These are phyloP conservation scores for Fragosphaeria purpurea DNA, from an alignment of 2,329 filamentous ascomycete genomes.

Conservation along the genomic window DNA sequence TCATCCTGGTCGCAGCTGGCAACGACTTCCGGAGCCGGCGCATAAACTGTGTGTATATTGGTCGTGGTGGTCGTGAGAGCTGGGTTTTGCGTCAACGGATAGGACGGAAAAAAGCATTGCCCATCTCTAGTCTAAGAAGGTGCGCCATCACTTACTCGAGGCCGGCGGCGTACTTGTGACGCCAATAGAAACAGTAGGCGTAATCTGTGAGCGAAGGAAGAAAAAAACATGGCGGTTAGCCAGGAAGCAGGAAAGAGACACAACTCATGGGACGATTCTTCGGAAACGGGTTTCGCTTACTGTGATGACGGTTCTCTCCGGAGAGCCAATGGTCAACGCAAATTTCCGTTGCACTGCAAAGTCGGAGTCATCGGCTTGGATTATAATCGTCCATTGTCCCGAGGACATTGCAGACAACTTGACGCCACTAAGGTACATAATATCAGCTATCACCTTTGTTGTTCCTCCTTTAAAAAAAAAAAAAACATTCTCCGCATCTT, in stretches of 20 bases:
- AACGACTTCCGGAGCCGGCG: constrained; percentile 6
- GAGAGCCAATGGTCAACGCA: constrained; percentile 8
- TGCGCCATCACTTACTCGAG: constrained; percentile 3
- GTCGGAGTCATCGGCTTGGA: constrained; percentile 14
- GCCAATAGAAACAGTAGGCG: constrained; percentile 14
- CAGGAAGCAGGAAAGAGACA: not conserved
- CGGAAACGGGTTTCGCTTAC: not conserved
- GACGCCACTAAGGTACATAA: constrained; percentile 4
- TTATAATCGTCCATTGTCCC: constrained; percentile 15
- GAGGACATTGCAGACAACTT: constrained; percentile 11
- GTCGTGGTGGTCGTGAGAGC: not conserved
- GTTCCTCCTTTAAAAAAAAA: no score
- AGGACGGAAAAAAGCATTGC: not conserved
- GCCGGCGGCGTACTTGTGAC: constrained; percentile 10
- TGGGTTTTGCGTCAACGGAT: not conserved
- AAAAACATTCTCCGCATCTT: not conserved
- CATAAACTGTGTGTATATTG: constrained; percentile 7
- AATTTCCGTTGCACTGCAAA: constrained; percentile 15
- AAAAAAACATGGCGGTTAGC: not conserved
- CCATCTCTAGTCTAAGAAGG: no score
- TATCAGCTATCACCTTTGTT: no score
- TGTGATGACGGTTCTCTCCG: constrained; percentile 12
- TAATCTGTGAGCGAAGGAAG: not conserved
- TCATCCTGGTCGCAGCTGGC: constrained; percentile 8
- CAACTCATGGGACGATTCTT: no score